Evolutionary conservation across 2,329 filamentous ascomycete genomes (phyloP).

Genomic region (Akanthomyces lecanii): DNA sequence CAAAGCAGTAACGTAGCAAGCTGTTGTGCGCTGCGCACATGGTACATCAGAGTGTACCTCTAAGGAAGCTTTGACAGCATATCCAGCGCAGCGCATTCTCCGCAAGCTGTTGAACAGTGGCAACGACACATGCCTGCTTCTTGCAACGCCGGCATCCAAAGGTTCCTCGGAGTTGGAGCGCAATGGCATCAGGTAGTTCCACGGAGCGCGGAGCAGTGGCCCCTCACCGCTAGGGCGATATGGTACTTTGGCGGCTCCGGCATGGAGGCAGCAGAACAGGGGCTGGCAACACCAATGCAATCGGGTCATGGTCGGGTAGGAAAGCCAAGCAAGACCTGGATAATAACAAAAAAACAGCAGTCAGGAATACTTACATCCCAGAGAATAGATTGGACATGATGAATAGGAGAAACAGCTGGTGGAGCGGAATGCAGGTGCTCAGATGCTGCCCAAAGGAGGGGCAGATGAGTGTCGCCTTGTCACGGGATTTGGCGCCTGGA

Average conservation of each 20-base stretch:
- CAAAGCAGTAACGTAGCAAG: background rate
- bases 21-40: background rate
- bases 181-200: slow-evolving; percentile 3
- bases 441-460: slow-evolving; percentile 18
- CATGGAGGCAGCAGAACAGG: background rate
- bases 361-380: slow-evolving; percentile 18
- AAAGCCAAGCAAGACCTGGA: background rate
- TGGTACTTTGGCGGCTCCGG: slow-evolving; percentile 3
- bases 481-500: slow-evolving; percentile 17
- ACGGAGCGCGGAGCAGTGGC: background rate
- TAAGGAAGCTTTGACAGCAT: background rate
- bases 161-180: background rate
- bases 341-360: background rate
- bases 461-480: slow-evolving; percentile 16
- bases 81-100: background rate
- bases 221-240: slow-evolving; percentile 17
- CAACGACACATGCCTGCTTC: background rate
- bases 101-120: background rate
- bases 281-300: slow-evolving; percentile 7
- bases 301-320: background rate
- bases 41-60: background rate
- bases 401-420: slow-evolving; percentile 14
- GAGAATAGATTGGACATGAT: slow-evolving; percentile 20
- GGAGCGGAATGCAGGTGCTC: slow-evolving; percentile 16
- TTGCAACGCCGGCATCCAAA: background rate